A percentile compares a stretch with the other conserved stretches of the same genome.
phyloP scores from a whole-genome alignment of 208 protist species.

The Crithidia thermophila region DNA sequence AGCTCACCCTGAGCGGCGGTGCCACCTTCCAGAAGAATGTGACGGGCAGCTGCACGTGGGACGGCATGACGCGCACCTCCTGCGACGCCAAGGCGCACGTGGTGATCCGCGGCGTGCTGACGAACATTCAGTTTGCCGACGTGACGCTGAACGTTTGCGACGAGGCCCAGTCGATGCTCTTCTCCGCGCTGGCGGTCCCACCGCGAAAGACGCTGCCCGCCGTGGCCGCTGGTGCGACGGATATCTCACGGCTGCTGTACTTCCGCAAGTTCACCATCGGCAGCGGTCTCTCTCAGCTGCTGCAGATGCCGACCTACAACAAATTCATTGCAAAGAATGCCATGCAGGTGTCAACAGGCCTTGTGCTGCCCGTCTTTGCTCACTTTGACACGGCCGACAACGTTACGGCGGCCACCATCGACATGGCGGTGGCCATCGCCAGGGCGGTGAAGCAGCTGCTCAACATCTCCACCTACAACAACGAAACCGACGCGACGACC shows the following conservation, averaged over 20 bases:
- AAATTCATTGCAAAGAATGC: slow-evolving; percentile 12
- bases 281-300: background rate
- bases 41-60: background rate
- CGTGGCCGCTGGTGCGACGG: background rate
- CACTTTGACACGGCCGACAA: slow-evolving; percentile 8
- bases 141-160: slow-evolving; percentile 9
- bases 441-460: slow-evolving; percentile 10
- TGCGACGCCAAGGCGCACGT: slow-evolving; percentile 8
- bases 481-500: slow-evolving; percentile 7
- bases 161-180: background rate
- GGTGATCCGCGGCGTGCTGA: background rate
- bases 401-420: slow-evolving; percentile 1
- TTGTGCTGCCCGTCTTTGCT: background rate
- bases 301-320: background rate
- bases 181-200: background rate
- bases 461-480: slow-evolving; percentile 15
- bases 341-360: slow-evolving; percentile 12
- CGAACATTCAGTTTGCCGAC: background rate
- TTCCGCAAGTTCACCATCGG: slow-evolving; percentile 9
- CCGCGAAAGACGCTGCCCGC: background rate
- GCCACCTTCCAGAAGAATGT: background rate
- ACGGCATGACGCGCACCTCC: background rate
- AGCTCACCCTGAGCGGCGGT: slow-evolving; percentile 12
- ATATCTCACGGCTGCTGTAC: background rate
- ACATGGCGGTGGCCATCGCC: background rate